phyloP scores from a whole-genome alignment of 371 early-diverging fungal genomes.

The Lichtheimia corymbifera region DNA sequence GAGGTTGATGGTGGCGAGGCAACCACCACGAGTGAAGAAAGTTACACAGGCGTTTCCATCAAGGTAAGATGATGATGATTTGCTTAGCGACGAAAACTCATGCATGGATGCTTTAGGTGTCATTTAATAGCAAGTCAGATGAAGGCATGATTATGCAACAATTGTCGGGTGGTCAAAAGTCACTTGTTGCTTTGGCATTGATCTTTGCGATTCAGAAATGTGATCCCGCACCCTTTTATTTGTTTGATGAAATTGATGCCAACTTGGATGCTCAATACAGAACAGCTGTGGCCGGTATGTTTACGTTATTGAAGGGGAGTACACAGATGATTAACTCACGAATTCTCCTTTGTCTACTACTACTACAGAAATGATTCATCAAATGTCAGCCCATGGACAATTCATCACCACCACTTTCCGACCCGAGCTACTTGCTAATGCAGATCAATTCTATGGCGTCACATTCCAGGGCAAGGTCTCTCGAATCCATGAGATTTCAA shows the following conservation, averaged over 20 bases:
- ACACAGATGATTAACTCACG: neutral
- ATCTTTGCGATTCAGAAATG: constrained; percentile 99
- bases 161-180: constrained; percentile 99
- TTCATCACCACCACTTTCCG: constrained; percentile 98
- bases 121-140: constrained; percentile 85
- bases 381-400: constrained; percentile 85
- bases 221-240: constrained; percentile 99
- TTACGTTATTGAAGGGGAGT: neutral
- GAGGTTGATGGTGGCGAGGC: constrained; percentile 46
- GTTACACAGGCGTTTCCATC: constrained; percentile 93
- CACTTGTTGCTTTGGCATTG: constrained; percentile 95
- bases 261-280: constrained; percentile 98
- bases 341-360: too few relatives aligned
- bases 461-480: constrained; percentile 89
- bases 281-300: constrained; percentile 84
- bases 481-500: constrained; percentile 64
- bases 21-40: constrained; percentile 58
- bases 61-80: constrained; percentile 47
- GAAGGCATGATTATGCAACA: constrained; percentile 94
- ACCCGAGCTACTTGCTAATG: constrained; percentile 88
- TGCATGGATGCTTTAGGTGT: constrained; percentile 49
- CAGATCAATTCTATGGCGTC: constrained; percentile 96
- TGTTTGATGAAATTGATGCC: constrained; percentile 99
- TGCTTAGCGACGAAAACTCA: neutral
- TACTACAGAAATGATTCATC: constrained; percentile 79